Base-by-base conservation (phyloP, 1,284 basidiomycete species). In the Takashimella tepidaria region DNA sequence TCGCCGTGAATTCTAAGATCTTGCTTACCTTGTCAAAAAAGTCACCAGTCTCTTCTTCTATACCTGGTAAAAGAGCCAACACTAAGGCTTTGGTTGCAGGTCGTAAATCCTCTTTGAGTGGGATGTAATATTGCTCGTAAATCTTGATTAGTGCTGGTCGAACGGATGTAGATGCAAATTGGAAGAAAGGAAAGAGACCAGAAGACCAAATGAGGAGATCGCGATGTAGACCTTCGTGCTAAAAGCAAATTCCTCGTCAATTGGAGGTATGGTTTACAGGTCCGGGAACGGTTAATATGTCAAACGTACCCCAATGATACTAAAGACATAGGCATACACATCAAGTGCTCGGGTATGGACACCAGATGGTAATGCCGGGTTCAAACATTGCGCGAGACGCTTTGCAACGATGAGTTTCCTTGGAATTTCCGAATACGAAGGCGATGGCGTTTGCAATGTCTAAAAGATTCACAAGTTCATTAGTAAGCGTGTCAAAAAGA, bases 151-250 rank as follows among this genome's bases (percentile, higher is more conserved):
- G 79, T 10, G 86, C 82, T 1, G 92, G 92, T 84, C 93, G 89
- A 54, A 95, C 92, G 20, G 91, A 92, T 5, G 92, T 98, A 13
- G 93, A 87, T 4, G 96, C 92, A 74, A 92, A 97, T 74, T 97
- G 92, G 70, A 98, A 98, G 82, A 98, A 98, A 0, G 96, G 96
- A 67, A 99, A 95, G 8, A 99, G 76, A 3, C 96, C 96, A 4
- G 91, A 88, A 0, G 92, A 92, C 96, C 96, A 99, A 16, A 98
- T 80, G 1, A 88, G 81, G 4, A 99, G 79, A 76, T 99, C 96
- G 45, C 86, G 82, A 57, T 84, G 84, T 42, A 98, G 76, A 6
- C 93, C 92, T 63, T 97, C 92, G 1, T 83, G 82, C 91, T 95
- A 64, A 20, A 45, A 45, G n/a, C n/a, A n/a, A n/a, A n/a, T n/a